Conservation (phyloP, 192 early-diverging fungal species). For the Radiomyces spectabilis region DNA sequence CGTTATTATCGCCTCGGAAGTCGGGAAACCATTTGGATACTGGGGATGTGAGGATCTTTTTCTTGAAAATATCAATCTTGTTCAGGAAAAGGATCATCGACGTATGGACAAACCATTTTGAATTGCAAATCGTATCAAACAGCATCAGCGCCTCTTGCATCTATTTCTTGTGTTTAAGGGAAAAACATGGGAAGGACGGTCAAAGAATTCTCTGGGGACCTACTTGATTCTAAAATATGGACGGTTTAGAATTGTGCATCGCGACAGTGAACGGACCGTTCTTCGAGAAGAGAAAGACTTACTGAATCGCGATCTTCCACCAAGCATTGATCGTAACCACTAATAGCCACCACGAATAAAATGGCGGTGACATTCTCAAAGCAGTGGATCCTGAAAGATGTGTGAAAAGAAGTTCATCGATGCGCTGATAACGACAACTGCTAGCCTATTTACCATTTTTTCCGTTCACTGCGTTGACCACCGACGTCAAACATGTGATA, state of each 20-base stretch:
- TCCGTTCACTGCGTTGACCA: slow-evolving; percentile 93
- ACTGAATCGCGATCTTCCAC: slow-evolving; percentile 41
- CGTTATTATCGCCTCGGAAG: slow-evolving; percentile 28
- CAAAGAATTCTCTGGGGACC: background rate
- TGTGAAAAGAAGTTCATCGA: background rate
- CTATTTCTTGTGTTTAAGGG: slow-evolving; percentile 4
- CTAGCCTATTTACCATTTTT: slow-evolving; percentile 74
- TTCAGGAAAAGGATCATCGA: slow-evolving; percentile 56
- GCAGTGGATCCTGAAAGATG: slow-evolving; percentile 24
- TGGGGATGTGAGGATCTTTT: slow-evolving; percentile 38
- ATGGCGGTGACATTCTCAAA: slow-evolving; percentile 52
- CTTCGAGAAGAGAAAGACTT: slow-evolving; percentile 7
- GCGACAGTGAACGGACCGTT: background rate
- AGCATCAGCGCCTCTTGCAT: slow-evolving; percentile 56
- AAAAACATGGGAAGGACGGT: background rate
- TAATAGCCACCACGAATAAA: slow-evolving; percentile 51
- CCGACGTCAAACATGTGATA: slow-evolving; percentile 95
- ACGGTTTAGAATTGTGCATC: background rate
- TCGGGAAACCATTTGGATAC: slow-evolving; percentile 47
- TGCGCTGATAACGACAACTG: too few species aligned
- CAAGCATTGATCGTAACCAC: slow-evolving; percentile 52
- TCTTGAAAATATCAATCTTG: slow-evolving; percentile 54
- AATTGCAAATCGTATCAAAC: slow-evolving; percentile 55
- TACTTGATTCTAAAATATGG: slow-evolving; percentile 16
- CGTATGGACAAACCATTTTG: slow-evolving; percentile 51